A percentile compares a stretch with the other conserved stretches of the same genome.
Conservation (phyloP, 176 grass and related monocot genomes). For the Thinopyrum elongatum region DNA sequence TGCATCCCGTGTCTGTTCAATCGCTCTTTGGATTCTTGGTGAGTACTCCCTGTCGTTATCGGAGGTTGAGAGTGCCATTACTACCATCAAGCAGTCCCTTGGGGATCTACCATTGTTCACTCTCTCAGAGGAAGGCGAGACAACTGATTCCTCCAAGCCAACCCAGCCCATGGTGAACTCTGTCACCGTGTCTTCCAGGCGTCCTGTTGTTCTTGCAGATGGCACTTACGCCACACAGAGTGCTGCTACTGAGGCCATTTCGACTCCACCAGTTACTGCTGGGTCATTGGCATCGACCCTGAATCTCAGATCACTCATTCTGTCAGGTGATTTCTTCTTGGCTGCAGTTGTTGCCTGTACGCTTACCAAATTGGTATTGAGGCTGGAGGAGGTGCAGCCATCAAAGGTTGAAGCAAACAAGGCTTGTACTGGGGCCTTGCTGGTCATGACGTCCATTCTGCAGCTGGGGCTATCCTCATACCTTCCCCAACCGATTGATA, state of each 20-base stretch:
- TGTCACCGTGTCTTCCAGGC: constrained; percentile 57
- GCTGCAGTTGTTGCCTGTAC: constrained; percentile 43
- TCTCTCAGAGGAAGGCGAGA: constrained; percentile 51
- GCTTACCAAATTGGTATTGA: constrained; percentile 71
- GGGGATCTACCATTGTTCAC: constrained; percentile 69
- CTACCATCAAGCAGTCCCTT: constrained; percentile 71
- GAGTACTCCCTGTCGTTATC: constrained; percentile 75
- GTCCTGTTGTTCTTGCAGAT: constrained; percentile 65
- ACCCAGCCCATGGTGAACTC: constrained; percentile 34
- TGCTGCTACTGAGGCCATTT: constrained; percentile 54
- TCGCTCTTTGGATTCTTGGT: constrained; percentile 69
- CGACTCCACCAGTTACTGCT: constrained; percentile 36
- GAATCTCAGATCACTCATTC: constrained; percentile 69
- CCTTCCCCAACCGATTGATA: constrained; percentile 61
- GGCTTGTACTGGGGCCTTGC: constrained; percentile 40
- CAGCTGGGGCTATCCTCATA: constrained; percentile 53
- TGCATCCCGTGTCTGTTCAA: constrained; percentile 61
- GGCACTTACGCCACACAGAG: constrained; percentile 77
- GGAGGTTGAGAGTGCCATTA: constrained; percentile 63
- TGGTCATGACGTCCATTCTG: constrained; percentile 63
- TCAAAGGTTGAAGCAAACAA: constrained; percentile 61
- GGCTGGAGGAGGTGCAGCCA: constrained; percentile 67
- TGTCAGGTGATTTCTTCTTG: constrained; percentile 74
- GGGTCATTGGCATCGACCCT: constrained; percentile 39
- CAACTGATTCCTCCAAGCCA: constrained; percentile 45